phyloP scores from a whole-genome alignment of 768 basidiomycete genomes.

The Mycena leptocephala region DNA sequence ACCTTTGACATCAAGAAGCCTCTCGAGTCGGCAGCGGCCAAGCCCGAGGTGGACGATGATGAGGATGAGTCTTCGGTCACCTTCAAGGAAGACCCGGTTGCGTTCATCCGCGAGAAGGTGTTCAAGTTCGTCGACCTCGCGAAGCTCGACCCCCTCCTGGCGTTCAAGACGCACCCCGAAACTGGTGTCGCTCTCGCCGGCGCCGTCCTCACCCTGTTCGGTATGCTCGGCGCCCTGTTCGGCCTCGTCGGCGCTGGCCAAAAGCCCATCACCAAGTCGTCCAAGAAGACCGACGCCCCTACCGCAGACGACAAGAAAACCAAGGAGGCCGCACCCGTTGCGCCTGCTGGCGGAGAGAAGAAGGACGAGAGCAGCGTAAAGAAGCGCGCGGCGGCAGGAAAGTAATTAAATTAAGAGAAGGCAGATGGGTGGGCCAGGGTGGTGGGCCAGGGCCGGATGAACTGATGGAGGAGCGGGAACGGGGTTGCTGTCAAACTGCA shows the following conservation, averaged over 20 bases:
- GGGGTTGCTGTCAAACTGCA: conserved; percentile 30
- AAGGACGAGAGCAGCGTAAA: conserved; percentile 78
- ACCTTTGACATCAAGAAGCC: conserved; percentile 94
- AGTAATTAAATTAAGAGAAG: conserved; percentile 21
- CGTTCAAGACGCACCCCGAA: conserved; percentile 92
- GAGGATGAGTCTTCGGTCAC: conserved; percentile 62
- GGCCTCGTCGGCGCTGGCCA: conserved; percentile 84
- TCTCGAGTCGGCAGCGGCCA: conserved; percentile 78
- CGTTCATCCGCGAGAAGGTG: conserved; percentile 85
- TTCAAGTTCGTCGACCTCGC: conserved; percentile 86
- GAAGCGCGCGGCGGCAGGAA: conserved; percentile 69
- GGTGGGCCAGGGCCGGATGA: conserved; percentile 2
- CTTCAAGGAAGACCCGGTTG: conserved; percentile 84
- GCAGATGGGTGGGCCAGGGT: background rate
- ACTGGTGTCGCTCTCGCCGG: conserved; percentile 86
- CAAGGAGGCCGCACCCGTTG: conserved; percentile 75
- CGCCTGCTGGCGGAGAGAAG: conserved; percentile 82
- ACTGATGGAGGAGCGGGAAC: conserved; percentile 25
- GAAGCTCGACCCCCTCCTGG: conserved; percentile 81
- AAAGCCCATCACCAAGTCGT: conserved; percentile 82
- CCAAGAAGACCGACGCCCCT: conserved; percentile 85
- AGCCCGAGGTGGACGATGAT: conserved; percentile 64
- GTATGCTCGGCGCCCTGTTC: conserved; percentile 87
- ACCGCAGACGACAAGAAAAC: conserved; percentile 79
- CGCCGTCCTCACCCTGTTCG: conserved; percentile 85